A percentile compares a stretch with the other conserved stretches of the same genome.
phyloP scores from a whole-genome alignment of 805 yeast species.

The Candida berthetii region DNA sequence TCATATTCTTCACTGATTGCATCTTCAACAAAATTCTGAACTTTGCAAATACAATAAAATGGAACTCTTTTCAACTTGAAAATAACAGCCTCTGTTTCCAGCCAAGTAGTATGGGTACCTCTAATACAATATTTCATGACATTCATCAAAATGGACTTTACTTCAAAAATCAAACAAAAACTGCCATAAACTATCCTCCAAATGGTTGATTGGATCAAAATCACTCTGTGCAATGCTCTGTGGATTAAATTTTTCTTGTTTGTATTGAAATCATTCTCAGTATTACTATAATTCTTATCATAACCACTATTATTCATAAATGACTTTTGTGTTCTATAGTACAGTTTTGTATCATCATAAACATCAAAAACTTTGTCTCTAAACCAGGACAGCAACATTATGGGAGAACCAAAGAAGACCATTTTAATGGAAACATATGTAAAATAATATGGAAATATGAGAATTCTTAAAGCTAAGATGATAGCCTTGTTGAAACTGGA shows the following conservation, averaged over 20 bases:
- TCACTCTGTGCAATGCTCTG: not conserved
- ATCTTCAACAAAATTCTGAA: conserved; percentile 4
- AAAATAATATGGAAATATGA: conserved; percentile 4
- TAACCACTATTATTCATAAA: not conserved
- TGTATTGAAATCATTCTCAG: too few species aligned
- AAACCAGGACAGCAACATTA: not conserved
- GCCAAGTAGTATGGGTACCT: conserved; percentile 3
- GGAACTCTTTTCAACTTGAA: conserved; percentile 3
- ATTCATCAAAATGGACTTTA: too few species aligned
- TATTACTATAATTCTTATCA: not conserved
- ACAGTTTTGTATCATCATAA: conserved; percentile 1
- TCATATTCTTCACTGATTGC: conserved; percentile 1
- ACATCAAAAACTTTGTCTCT: not conserved
- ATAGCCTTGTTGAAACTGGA: not conserved
- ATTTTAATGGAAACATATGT: conserved; percentile 1
- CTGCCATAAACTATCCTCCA: not conserved
- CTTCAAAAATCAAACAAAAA: not conserved
- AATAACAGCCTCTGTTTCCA: conserved; percentile 5
- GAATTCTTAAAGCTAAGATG: conserved; percentile 1
- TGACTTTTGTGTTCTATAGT: conserved; percentile 4
- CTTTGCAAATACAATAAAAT: not conserved
- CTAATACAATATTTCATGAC: not conserved
- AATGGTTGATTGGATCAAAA: not conserved
- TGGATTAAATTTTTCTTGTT: too few species aligned
- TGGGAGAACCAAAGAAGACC: conserved; percentile 3